These are phyloP conservation scores for Boletus pseudopeckii DNA, from an alignment of 768 basidiomycete genomes.

Conservation along the genomic window DNA sequence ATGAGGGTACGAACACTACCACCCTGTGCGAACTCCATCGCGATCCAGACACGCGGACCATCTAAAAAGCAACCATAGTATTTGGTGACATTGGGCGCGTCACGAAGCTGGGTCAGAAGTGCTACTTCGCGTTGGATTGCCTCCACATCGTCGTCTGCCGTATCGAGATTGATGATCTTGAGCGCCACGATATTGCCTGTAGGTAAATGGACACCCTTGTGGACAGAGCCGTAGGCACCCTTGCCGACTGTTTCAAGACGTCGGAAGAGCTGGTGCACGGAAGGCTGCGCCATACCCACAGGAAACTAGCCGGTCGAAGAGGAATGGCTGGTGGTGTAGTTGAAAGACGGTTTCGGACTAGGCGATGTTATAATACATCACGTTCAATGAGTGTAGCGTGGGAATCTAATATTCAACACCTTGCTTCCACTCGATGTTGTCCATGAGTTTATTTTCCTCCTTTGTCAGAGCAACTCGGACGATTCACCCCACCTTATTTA, in stretches of 20 bases:
- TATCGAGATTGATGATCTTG: conserved; percentile 99
- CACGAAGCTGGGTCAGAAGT: conserved; percentile 83
- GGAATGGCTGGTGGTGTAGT: conserved; percentile 1
- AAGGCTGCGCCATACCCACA: conserved; percentile 43
- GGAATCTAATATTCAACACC: conserved; percentile 8
- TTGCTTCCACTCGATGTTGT: conserved; percentile 10
- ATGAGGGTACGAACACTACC: conserved; percentile 92
- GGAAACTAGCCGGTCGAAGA: background rate
- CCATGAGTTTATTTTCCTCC: conserved; percentile 18
- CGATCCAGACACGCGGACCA: conserved; percentile 97
- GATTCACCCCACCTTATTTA: conserved; percentile 15
- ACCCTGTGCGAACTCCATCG: conserved; percentile 96
- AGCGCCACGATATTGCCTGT: conserved; percentile 90
- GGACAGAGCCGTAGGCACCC: conserved; percentile 94
- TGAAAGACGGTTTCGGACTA: background rate
- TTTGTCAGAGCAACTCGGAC: conserved; percentile 22
- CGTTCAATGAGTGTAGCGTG: conserved; percentile 12
- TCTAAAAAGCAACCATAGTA: conserved; percentile 97
- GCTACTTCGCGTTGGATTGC: conserved; percentile 97
- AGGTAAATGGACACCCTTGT: conserved; percentile 81
- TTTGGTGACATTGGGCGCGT: conserved; percentile 86
- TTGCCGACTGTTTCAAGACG: conserved; percentile 92
- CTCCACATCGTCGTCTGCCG: conserved; percentile 90
- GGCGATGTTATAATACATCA: background rate
- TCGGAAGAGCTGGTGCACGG: conserved; percentile 77